Percentiles rank a stretch among this genome's conserved stretches.
Evolutionary conservation across 352 stramenopile genomes (phyloP).

Genomic region (Pythium phragmiticola): DNA sequence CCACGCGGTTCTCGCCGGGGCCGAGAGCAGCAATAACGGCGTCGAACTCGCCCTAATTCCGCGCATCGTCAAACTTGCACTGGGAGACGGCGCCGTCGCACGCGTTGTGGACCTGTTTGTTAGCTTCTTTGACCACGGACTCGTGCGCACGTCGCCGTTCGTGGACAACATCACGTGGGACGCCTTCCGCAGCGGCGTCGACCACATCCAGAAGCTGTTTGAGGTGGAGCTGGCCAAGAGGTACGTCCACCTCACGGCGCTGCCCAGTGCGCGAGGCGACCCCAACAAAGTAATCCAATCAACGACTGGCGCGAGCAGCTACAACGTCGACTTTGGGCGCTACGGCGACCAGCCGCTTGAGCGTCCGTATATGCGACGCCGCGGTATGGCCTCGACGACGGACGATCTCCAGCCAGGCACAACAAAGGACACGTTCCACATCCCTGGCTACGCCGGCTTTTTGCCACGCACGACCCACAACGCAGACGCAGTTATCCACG

Average conservation of each 20-base stretch:
- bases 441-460: slow-evolving; percentile 78
- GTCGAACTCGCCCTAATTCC: slow-evolving; percentile 52
- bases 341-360: slow-evolving; percentile 65
- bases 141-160: slow-evolving; percentile 23
- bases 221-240: slow-evolving; percentile 34
- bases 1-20: slow-evolving; percentile 23
- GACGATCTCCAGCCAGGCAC: slow-evolving; percentile 70
- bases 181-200: slow-evolving; percentile 38
- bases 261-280: slow-evolving; percentile 7
- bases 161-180: slow-evolving; percentile 55
- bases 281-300: slow-evolving; percentile 46
- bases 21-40: slow-evolving; percentile 37
- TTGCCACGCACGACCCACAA: slow-evolving; percentile 61
- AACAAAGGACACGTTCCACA: slow-evolving; percentile 73
- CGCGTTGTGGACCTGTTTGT: slow-evolving; percentile 46
- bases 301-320: slow-evolving; percentile 61
- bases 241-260: slow-evolving; percentile 6
- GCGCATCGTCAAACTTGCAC: slow-evolving; percentile 41
- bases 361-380: slow-evolving; percentile 68
- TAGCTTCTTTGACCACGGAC: slow-evolving; percentile 44
- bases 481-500: slow-evolving; percentile 52
- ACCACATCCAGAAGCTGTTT: slow-evolving; percentile 44
- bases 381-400: slow-evolving; percentile 80
- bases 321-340: slow-evolving; percentile 68
- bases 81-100: slow-evolving; percentile 32